These are phyloP conservation scores for Luzula sylvatica DNA, from an alignment of 176 grass and related monocot species.

Conservation along the genomic window DNA sequence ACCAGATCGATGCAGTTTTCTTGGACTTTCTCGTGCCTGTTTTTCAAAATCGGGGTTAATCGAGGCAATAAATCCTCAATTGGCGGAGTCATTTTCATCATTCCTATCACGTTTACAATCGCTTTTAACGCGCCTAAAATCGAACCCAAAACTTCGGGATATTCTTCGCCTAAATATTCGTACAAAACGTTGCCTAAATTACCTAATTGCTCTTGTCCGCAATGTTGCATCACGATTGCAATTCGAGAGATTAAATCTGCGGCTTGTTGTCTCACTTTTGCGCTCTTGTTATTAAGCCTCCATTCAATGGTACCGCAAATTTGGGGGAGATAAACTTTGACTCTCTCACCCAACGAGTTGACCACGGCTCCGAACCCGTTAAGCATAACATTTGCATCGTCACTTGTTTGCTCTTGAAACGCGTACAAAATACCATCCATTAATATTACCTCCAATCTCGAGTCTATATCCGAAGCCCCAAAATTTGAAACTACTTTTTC, in stretches of 20 bases:
- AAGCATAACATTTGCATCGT: slow-evolving; percentile 99
- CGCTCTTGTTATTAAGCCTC: slow-evolving; percentile 93
- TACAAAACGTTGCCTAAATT: slow-evolving; percentile 89
- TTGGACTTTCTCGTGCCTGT: slow-evolving; percentile 95
- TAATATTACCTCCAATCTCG: slow-evolving; percentile 82
- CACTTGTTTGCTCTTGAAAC: slow-evolving; percentile 99
- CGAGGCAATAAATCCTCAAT: slow-evolving; percentile 97
- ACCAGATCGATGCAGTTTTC: slow-evolving; percentile 98
- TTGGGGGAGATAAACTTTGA: slow-evolving; percentile 92
- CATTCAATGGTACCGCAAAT: slow-evolving; percentile 99
- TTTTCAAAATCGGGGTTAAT: slow-evolving; percentile 92
- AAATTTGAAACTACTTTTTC: slow-evolving; percentile 96
- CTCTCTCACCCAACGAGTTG: slow-evolving; percentile 76
- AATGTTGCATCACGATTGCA: slow-evolving; percentile 97
- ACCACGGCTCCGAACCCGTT: slow-evolving; percentile 98
- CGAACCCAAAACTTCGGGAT: slow-evolving; percentile 93
- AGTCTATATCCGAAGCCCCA: slow-evolving; percentile 91
- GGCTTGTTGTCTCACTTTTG: slow-evolving; percentile 95
- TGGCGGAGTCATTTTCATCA: slow-evolving; percentile 98
- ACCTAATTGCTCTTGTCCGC: slow-evolving; percentile 89
- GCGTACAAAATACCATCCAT: slow-evolving; percentile 97
- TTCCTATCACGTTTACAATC: slow-evolving; percentile 97
- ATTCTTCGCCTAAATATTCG: slow-evolving; percentile 95
- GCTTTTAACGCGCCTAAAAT: slow-evolving; percentile 96
- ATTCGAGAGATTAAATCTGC: slow-evolving; percentile 94